Evolutionary conservation across 176 grass and related monocot genomes (phyloP).

Genomic region (Cenchrus fungigraminus): DNA sequence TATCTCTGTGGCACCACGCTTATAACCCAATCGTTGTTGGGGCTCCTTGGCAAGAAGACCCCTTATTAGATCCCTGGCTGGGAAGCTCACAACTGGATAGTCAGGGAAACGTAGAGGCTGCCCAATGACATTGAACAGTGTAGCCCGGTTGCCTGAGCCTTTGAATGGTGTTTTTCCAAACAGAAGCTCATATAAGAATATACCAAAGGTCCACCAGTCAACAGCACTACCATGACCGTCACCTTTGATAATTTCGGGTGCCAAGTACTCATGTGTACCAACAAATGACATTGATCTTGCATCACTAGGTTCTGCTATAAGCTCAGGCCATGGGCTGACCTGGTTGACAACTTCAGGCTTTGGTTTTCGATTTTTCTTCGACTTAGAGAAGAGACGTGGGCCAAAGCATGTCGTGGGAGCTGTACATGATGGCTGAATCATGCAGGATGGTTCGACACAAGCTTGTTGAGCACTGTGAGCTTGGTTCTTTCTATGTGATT

Average conservation of each 20-base stretch:
- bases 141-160: constrained; percentile 75
- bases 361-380: constrained; percentile 72
- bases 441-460: constrained; percentile 72
- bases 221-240: constrained; percentile 95
- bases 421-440: constrained; percentile 68
- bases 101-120: constrained; percentile 76
- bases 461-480: constrained; percentile 58
- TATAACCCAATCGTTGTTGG: constrained; percentile 67
- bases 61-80: constrained; percentile 76
- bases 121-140: constrained; percentile 87
- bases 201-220: constrained; percentile 96
- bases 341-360: constrained; percentile 86
- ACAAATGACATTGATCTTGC: constrained; percentile 90
- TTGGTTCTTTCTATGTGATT: constrained; percentile 51
- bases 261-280: constrained; percentile 92
- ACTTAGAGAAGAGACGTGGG: constrained; percentile 75
- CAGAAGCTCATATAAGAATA: constrained; percentile 90
- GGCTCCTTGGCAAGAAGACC: constrained; percentile 87
- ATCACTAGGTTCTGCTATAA: constrained; percentile 89
- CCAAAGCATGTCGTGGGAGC: constrained; percentile 82
- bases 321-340: constrained; percentile 79
- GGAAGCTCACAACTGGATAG: constrained; percentile 72
- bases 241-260: constrained; percentile 93
- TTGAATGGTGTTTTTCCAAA: constrained; percentile 97
- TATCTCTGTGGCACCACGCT: constrained; percentile 87